Evolutionary conservation across 2,329 filamentous ascomycete genomes (phyloP), one percentile per base, ranked within the genome.

Genomic region (Trichoderma sp.): DNA sequence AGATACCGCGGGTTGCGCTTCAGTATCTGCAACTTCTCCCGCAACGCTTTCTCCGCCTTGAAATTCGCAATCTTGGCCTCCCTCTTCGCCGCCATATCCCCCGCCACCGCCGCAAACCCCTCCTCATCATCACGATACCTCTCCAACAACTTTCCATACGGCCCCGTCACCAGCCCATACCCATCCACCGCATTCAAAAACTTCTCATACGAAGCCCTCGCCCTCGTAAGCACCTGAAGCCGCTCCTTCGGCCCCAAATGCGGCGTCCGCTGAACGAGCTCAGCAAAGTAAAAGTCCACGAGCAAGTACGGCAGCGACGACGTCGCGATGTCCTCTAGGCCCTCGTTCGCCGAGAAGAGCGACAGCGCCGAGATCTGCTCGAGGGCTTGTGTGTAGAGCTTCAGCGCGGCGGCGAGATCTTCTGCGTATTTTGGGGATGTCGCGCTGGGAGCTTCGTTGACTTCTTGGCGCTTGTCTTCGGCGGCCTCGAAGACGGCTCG

Each of bases 311-410:
- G 93, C 36, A 99, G 83, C 77, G 97, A 91, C n/a, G 88, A 86
- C 1, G 95, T 97, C 15, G 93, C 85, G 36, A 98, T 84, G 82
- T 99, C 96, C 73, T 99, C 96, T 50, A 95, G 82, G 1, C 88
- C 88, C 81, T 99, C 96, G 81, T 99, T 99, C 43, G 90, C 86
- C 76, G 94, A 97, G 87, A 98, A 98, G 68, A 99, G 85, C 0
- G 93, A 91, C 30, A 96, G 85, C 72, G 89, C 86, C 74, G 89
- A 85, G 74, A 93, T 89, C 70, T 93, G 88, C 72, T 88, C 84
- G 72, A 92, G 85, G 80, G 93, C 95, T 80, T 92, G 86, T 77
- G 92, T 86, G 82, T 97, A 95, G 68, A 90, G 87, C 74, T 87
- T 82, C 76, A 97, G 89, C 53, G 93, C 88, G 50, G 85, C 82